These are phyloP conservation scores for Phytophthora megakarya DNA, from an alignment of 352 stramenopile genomes.

Conservation along the genomic window DNA sequence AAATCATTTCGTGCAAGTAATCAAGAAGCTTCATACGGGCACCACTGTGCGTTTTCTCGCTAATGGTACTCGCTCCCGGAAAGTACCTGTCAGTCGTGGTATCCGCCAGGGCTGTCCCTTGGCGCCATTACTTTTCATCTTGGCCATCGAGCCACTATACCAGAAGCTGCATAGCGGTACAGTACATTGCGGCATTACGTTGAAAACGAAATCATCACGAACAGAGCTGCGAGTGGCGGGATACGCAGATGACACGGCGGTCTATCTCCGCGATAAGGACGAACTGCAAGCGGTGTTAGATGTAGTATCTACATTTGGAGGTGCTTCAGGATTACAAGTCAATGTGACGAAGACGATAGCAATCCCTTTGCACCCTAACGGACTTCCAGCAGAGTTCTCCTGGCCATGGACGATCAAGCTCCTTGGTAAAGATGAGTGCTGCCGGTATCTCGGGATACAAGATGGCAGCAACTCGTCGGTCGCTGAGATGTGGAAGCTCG, in stretches of 20 bases:
- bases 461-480: background rate
- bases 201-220: background rate
- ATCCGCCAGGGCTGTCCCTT: background rate
- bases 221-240: background rate
- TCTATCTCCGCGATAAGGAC: background rate
- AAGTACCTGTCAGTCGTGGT: background rate
- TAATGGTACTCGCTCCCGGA: background rate
- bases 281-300: background rate
- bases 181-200: background rate
- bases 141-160: background rate
- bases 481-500: background rate
- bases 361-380: background rate
- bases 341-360: background rate
- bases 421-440: background rate
- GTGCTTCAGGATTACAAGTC: background rate
- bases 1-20: background rate
- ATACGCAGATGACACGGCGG: slow-evolving; percentile 9
- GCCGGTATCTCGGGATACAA: background rate
- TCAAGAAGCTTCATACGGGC: background rate
- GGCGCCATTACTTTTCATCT: background rate
- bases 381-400: background rate
- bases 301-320: background rate
- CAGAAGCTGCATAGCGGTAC: background rate
- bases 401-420: background rate
- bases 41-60: background rate